These are phyloP conservation scores for Coemansia sp. DNA, from an alignment of 192 early-diverging fungal genomes.

Conservation along the genomic window DNA sequence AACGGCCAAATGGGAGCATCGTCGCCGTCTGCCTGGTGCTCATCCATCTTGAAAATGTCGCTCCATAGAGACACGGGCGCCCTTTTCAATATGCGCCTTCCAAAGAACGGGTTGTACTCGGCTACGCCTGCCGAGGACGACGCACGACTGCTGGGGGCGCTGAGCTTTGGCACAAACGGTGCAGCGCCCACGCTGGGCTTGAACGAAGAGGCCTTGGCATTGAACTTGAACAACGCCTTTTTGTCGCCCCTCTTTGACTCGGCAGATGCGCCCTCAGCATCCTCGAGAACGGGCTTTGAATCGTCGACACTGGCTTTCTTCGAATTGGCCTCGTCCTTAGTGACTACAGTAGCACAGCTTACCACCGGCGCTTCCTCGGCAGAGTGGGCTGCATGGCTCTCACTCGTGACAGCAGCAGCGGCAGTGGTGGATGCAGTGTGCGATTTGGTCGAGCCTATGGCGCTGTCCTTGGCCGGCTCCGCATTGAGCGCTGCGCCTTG, in stretches of 20 bases:
- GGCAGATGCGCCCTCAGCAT: background rate
- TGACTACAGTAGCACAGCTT: background rate
- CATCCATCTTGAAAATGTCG: constrained; percentile 28
- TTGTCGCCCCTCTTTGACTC: constrained; percentile 18
- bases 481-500: constrained; percentile 12
- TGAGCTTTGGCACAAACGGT: constrained; percentile 66
- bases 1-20: constrained; percentile 47
- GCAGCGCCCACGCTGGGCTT: constrained; percentile 72
- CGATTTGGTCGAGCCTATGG: background rate
- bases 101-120: constrained; percentile 52
- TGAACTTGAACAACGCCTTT: constrained; percentile 61
- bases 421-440: background rate
- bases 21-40: constrained; percentile 5
- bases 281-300: background rate
- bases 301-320: background rate
- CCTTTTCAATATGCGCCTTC: constrained; percentile 37
- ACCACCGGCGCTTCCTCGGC: background rate
- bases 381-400: background rate
- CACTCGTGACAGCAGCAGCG: background rate
- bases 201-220: constrained; percentile 71
- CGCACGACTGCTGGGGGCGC: constrained; percentile 35
- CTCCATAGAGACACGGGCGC: constrained; percentile 34
- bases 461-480: background rate
- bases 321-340: background rate
- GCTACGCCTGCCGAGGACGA: constrained; percentile 26